Base-by-base conservation (phyloP, 2,329 filamentous ascomycete genomes). In the Fusarium irregulare region DNA sequence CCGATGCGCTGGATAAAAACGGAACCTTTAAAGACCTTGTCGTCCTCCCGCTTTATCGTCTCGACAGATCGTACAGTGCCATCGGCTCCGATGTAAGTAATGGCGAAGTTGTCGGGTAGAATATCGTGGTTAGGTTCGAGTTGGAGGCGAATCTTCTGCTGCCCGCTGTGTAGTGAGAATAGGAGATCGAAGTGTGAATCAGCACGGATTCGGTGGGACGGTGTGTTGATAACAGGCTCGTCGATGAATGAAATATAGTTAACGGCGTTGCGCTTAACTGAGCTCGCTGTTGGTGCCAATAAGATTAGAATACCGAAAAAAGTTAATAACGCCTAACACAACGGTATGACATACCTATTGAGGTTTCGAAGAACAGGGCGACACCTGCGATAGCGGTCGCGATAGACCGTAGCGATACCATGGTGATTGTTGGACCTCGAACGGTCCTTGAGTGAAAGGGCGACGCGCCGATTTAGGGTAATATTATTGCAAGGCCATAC, bases 61-160 rank as follows among this genome's bases (percentile, higher is more conserved):
- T 97, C 92, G n/a, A 87, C 83, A 23, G 83, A 82, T 53, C 81
- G 83, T 40, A 97, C 81, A 50, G 86, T 84, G 55, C 96, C 96
- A 78, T 97, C 90, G 13, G 85, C 78, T 57, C 86, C 89, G 44
- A 97, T 80, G 76, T 93, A 91, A 41, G 90, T 88, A 49, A 99
- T 84, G 53, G 87, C 88, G 11, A 94, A 92, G 73, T 91, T 90
- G 18, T 93, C 87, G 57, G 91, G 88, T 47, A 99, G 85, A 62
- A 98, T 90, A 80, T 98, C 93, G 82, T 97, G 89, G 78, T 98
- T 98, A 6, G 96, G 96, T 78, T 96, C 90, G 50, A 99, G 86
- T 58, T 88, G 87, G 55, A 99, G 86, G 71, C 93, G 93, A 75
- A 98, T 85, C 72, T 89, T 87, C 69, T 94, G 87, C 64, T 86